Evolutionary conservation across 2,329 filamentous ascomycete species (phyloP), one percentile per base, ranked within the genome.

Genomic region (Alternaria hordeiaustralica): DNA sequence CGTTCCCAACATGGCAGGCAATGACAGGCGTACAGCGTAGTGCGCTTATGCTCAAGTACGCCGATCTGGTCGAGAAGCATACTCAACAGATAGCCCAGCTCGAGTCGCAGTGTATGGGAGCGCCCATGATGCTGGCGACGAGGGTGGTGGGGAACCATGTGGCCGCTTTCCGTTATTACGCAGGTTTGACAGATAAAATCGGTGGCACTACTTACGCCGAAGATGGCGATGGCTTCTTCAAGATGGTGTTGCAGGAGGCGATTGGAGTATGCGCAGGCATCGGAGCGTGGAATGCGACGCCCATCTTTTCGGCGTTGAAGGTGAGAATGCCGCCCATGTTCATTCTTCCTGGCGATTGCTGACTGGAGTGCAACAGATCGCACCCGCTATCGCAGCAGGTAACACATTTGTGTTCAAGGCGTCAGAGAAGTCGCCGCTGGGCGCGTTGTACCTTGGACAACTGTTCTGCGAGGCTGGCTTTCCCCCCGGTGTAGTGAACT

Each of bases 401-500:
- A 78, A 77, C 66, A 78, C 74, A 0, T 66, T 74, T 43, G 67
- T 77, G 5, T 76, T 67, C 66, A 77, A 76, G 51, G 64, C 58
- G 9, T 75, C 73, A 0, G 75, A 78, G 55, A 75, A 78, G 57
- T 73, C 69, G 7, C 74, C 74, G 1, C 70, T 69, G 26, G 67
- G 66, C 25, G 49, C 71, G 13, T 58, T 76, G 6, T 60, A 73
- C 15, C 54, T 73, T 5, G 72, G 66, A 5, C 60, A 68, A 5
- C 64, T 81, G 2, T 57, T 81, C 59, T 71, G 77, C 33, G 74
- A 80, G 60, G 73, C 75, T 45, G 72, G 71, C 20, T 78, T 81
- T 49, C 80, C 80, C 5, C 76, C 80, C 30, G 81, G 80, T 13
- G 80, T 82, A 1, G 68, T 83, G 57, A 81, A 83, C 66, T 73